Evolutionary conservation across 495 filamentous ascomycete species (phyloP).

Genomic region (Tuber aestivum): DNA sequence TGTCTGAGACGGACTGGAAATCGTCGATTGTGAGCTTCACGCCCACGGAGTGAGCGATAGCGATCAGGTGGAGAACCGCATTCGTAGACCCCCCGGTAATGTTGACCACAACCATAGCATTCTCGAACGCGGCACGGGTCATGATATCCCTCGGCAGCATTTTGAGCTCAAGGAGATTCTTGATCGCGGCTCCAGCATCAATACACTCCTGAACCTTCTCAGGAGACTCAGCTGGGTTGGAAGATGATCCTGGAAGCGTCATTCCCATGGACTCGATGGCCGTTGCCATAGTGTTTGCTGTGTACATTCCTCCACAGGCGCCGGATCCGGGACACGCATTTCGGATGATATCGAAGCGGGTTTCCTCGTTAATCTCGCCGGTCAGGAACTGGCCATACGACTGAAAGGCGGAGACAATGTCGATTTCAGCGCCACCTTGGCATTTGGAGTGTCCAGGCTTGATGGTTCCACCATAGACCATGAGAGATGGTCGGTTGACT

Average conservation of each 20-base stretch:
- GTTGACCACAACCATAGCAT: conserved; percentile 92
- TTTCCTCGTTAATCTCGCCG: conserved; percentile 83
- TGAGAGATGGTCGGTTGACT: conserved; percentile 84
- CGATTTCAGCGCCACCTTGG: conserved; percentile 69
- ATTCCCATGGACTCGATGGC: conserved; percentile 97
- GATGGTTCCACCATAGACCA: conserved; percentile 97
- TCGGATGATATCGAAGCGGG: conserved; percentile 89
- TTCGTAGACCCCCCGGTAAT: conserved; percentile 96
- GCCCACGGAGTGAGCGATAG: conserved; percentile 90
- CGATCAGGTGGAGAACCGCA: conserved; percentile 92
- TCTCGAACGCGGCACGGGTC: conserved; percentile 86
- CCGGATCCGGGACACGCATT: conserved; percentile 89
- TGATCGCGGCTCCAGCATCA: conserved; percentile 77
- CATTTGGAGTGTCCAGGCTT: conserved; percentile 75
- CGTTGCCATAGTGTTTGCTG: conserved; percentile 96
- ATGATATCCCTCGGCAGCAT: conserved; percentile 85
- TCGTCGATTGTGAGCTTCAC: conserved; percentile 93
- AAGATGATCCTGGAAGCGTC: conserved; percentile 88
- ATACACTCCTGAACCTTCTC: conserved; percentile 83
- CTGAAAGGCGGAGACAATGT: conserved; percentile 96
- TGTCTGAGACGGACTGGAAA: conserved; percentile 90
- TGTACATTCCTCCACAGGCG: conserved; percentile 99
- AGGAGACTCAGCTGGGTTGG: conserved; percentile 80
- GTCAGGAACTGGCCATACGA: conserved; percentile 92
- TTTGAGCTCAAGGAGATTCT: conserved; percentile 76